These are phyloP conservation scores for Diplogelasinospora grovesii DNA, from an alignment of 495 filamentous ascomycete genomes.

Conservation along the genomic window DNA sequence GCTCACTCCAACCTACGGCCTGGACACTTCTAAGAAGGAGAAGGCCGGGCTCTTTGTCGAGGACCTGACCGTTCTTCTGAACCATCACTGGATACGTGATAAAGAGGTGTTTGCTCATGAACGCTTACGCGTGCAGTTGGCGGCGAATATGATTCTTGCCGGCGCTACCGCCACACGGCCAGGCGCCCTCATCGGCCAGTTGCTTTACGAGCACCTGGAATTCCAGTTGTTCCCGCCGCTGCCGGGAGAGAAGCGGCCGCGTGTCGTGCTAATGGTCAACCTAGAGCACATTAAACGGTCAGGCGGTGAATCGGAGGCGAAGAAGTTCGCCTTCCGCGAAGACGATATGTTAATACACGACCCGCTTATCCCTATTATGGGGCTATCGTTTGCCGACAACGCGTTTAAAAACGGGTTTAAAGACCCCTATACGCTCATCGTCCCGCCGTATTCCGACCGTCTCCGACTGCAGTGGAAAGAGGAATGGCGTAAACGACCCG, in stretches of 20 bases:
- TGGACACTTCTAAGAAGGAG: background rate
- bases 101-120: conserved; percentile 7
- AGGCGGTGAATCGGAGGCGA: conserved; percentile 1
- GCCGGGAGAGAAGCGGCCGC: no score
- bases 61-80: background rate
- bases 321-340: conserved; percentile 1
- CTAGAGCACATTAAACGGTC: no score
- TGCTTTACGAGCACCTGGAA: no score
- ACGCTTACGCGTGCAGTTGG: background rate
- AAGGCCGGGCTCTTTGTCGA: background rate
- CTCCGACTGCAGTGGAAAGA: background rate
- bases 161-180: background rate
- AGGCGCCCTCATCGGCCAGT: no score
- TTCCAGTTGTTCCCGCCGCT: no score
- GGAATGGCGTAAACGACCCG: conserved; percentile 1
- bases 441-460: conserved; percentile 1
- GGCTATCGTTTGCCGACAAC: background rate
- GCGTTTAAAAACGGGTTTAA: background rate
- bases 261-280: no score
- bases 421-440: background rate
- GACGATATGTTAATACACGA: background rate
- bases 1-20: background rate
- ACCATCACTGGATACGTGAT: background rate
- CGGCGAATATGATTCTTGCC: background rate
- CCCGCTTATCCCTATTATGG: background rate